Percentiles rank a stretch among this genome's conserved stretches.
Evolutionary conservation across 352 stramenopile genomes (phyloP).

Genomic region (Plasmopara muralis): DNA sequence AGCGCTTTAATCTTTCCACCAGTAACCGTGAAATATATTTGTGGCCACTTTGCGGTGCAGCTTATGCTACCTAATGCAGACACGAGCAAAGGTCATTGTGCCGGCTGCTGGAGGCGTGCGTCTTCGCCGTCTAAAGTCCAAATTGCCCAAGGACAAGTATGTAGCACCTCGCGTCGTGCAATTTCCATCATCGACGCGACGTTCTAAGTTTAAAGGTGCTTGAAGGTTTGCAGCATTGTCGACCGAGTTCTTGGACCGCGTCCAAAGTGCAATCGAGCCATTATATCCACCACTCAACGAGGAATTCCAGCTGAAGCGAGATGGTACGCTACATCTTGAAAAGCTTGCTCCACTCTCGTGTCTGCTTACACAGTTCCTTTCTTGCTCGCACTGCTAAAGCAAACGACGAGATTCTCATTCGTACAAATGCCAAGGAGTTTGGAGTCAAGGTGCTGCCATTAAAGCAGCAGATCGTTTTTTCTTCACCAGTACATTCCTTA

Average conservation of each 20-base stretch:
- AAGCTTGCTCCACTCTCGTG: background rate
- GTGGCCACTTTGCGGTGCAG: constrained; percentile 7
- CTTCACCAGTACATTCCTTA: constrained; percentile 37
- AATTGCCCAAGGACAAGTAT: constrained; percentile 50
- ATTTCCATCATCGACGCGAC: background rate
- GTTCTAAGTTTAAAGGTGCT: background rate
- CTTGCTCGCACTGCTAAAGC: background rate
- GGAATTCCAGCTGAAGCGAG: constrained; percentile 42
- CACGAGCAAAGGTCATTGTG: constrained; percentile 34
- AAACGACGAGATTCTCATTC: constrained; percentile 44
- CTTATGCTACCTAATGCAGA: constrained; percentile 13
- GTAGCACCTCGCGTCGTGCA: constrained; percentile 4
- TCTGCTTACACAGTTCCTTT: background rate
- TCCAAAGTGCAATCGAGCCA: constrained; percentile 49
- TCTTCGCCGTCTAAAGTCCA: constrained; percentile 37
- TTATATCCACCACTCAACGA: constrained; percentile 60
- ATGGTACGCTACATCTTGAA: constrained; percentile 21
- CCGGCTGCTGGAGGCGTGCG: constrained; percentile 15
- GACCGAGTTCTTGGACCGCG: constrained; percentile 53
- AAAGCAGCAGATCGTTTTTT: constrained; percentile 71
- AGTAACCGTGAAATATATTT: background rate
- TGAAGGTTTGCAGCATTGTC: constrained; percentile 48
- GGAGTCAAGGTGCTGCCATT: constrained; percentile 42
- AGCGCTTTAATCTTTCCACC: background rate
- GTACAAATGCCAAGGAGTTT: constrained; percentile 49